Base-by-base conservation (phyloP, 2,329 filamentous ascomycete species). In the Trichoderma koningii region DNA sequence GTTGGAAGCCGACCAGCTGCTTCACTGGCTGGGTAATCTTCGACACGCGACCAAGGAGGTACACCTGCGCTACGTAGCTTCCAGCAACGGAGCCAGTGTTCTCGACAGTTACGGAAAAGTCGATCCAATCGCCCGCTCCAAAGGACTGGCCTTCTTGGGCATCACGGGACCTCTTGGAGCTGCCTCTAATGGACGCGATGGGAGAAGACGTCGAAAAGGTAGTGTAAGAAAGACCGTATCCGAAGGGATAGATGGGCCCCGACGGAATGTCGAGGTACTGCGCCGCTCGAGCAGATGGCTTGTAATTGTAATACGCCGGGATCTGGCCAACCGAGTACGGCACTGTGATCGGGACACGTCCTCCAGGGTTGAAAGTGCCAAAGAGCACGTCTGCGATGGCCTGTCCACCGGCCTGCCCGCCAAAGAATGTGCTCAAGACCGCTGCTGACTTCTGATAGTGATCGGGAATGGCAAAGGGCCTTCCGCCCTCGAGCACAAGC, bases 291-390 rank as follows among this genome's bases (percentile, higher is more conserved):
- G 64, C 64, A 5, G 59, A 63, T 1, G 64, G 64, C 59, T 66
- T 66, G 15, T 66, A 66, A 21, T 66, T 66, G 23, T 66, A 66
- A 28, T 66, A 66, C 9, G 30, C 59, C 4, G 64, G 64, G 0
- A 66, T 5, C 15, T 66, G 64, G 2, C 51, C 64, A 7, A 66
- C 64, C 7, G 52, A 47, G 5, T 63, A 56, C 1, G 64, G 64
- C 5, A 66, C 47, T 0, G 64, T 56, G 26, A 66, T 55, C 5
- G 64, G 59, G 2, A 66, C 50, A 28, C 64, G 64, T 3, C 34
- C 64, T 5, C 64, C 64, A 6, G 64, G 64, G 23, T 66, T 66
- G 7, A 63, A 66, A 0, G 45, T 45, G 5, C 64, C 64, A 57
- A 66, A 63, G 14, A 66, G 59, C 19, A 63, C 57, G 15, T 66